Conservation (phyloP, 108 stramenopile genomes). For the Skeletonema costatum region DNA sequence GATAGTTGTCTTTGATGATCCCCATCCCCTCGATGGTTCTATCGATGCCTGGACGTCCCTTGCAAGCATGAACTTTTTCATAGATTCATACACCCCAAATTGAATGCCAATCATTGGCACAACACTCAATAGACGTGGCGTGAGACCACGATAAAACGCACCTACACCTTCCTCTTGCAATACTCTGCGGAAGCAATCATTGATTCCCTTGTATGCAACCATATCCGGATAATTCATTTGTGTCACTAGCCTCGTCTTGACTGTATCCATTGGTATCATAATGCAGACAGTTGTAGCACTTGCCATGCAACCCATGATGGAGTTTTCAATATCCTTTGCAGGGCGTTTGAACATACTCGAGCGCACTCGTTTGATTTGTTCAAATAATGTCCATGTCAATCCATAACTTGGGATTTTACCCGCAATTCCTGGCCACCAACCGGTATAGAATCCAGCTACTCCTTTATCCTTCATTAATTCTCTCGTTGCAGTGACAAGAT, state of each 20-base stretch:
- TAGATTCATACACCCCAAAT: slow-evolving; percentile 92
- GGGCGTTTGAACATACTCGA: slow-evolving; percentile 51
- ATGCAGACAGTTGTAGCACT: slow-evolving; percentile 93
- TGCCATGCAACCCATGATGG: slow-evolving; percentile 93
- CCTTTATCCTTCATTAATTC: slow-evolving; percentile 70
- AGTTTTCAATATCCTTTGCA: slow-evolving; percentile 89
- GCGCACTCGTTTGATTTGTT: slow-evolving; percentile 85
- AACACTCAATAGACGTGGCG: slow-evolving; percentile 92
- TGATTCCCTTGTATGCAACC: slow-evolving; percentile 88
- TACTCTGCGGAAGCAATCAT: slow-evolving; percentile 89
- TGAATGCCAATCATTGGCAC: slow-evolving; percentile 99
- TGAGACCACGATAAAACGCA: slow-evolving; percentile 92
- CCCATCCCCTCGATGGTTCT: slow-evolving; percentile 28
- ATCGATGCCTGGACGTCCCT: slow-evolving; percentile 18
- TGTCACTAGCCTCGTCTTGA: slow-evolving; percentile 94
- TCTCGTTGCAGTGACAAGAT: slow-evolving; percentile 66
- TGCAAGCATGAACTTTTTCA: slow-evolving; percentile 82
- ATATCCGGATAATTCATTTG: slow-evolving; percentile 65
- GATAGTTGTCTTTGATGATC: slow-evolving; percentile 22
- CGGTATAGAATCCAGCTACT: slow-evolving; percentile 90
- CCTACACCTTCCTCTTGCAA: slow-evolving; percentile 88
- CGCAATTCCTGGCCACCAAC: slow-evolving; percentile 96
- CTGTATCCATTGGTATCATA: slow-evolving; percentile 98
- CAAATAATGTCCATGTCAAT: slow-evolving; percentile 96
- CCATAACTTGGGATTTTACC: slow-evolving; percentile 96